Percentiles rank a stretch among this genome's conserved stretches.
Conservation (phyloP, 2,329 filamentous ascomycete species). For the Calonectria ilicicola region DNA sequence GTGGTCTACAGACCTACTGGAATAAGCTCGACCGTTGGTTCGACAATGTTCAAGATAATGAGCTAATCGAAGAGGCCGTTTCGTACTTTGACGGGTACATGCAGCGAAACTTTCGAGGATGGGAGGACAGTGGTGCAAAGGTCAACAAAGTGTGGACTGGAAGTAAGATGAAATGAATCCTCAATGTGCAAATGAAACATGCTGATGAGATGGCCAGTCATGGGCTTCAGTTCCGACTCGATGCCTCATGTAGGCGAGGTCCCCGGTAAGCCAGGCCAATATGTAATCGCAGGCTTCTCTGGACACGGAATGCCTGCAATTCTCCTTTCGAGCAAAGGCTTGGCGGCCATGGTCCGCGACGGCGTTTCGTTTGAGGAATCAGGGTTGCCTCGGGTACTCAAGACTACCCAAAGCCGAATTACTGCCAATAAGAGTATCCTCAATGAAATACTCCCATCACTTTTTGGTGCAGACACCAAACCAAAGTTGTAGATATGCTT, state of each 20-base stretch:
- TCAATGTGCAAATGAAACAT: not conserved
- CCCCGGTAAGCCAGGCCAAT: conserved; percentile 48
- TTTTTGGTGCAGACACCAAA: conserved; percentile 4
- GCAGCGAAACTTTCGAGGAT: conserved; percentile 60
- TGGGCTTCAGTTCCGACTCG: conserved; percentile 55
- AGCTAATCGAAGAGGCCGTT: conserved; percentile 55
- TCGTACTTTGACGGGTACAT: conserved; percentile 62
- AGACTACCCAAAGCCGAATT: conserved; percentile 46
- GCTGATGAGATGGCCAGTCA: conserved; percentile 41
- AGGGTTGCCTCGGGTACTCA: conserved; percentile 51
- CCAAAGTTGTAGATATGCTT: conserved; percentile 6
- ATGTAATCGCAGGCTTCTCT: conserved; percentile 60
- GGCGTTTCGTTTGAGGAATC: conserved; percentile 48
- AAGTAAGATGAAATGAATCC: conserved; percentile 26
- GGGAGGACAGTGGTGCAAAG: conserved; percentile 56
- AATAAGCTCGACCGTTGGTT: conserved; percentile 55
- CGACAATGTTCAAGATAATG: conserved; percentile 58
- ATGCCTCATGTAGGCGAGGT: conserved; percentile 57
- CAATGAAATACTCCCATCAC: not conserved
- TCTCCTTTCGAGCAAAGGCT: conserved; percentile 53
- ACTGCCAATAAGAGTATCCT: conserved; percentile 10
- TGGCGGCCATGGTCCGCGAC: conserved; percentile 54
- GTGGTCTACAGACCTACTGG: conserved; percentile 46
- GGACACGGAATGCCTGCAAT: conserved; percentile 64
- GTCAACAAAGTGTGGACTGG: conserved; percentile 46